Base-by-base conservation (phyloP, 1,284 basidiomycete species). In the Malassezia caprae region DNA sequence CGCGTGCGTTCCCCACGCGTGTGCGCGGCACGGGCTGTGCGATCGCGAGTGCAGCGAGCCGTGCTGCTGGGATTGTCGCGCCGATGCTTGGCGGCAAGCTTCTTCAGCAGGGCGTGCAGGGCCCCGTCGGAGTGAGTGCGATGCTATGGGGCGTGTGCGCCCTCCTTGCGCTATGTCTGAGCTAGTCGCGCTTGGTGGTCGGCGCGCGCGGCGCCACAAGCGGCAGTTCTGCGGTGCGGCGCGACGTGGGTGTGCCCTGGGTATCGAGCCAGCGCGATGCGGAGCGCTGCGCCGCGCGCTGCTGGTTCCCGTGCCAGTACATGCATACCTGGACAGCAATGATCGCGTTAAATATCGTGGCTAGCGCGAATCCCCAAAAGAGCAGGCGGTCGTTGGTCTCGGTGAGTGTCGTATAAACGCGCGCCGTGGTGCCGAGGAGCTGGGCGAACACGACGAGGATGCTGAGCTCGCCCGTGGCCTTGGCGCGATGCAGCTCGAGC, bases 371-470 rank as follows among this genome's bases (percentile, higher is more conserved):
- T 4, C 72, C 72, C 51, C 61, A 72, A 42, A 72, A 65, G 24
- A 74, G 53, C 43, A 74, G 61, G 48, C 56, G 60, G 60, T 74
- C 72, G 48, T 61, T 56, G n/a, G 72, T 74, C 61, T 74, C 72
- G 21, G 70, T 71, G 50, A 67, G 57, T 7, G 72, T 74, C n/a
- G 72, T 74, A 45, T 67, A 74, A 12, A 74, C 69, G 19, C 72
- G 39, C 1, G 72, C 72, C 15, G 70, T 51, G 8, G 70, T 73
- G 21, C 72, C 72, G 19, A 64, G 52, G 11, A 74, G 60, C 58
- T 74, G 72, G 2, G 69, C 67, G 51, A 74, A 72, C 26, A 74
- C 71, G 17, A 73, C 72, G 50, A 74, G 58, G 34, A 68, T 60
- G 56, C 67, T 70, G 19, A 74, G 62, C 51, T 74, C 69, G 10